phyloP scores from a whole-genome alignment of 2,329 filamentous ascomycete species.

The Clonostachys sp. region DNA sequence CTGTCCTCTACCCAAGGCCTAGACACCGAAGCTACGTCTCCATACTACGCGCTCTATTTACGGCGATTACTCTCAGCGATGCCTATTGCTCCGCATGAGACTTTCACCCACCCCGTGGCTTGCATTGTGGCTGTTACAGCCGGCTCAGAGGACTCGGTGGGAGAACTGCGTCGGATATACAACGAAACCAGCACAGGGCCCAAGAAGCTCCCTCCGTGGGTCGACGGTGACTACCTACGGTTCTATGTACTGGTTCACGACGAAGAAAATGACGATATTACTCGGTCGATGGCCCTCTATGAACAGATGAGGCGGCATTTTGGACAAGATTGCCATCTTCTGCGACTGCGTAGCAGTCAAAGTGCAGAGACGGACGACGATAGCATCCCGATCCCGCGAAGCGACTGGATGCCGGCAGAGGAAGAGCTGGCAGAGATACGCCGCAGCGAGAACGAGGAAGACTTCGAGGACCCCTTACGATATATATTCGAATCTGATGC shows the following conservation, averaged over 20 bases:
- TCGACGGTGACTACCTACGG: constrained; percentile 85
- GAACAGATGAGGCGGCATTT: constrained; percentile 99
- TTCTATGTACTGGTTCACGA: constrained; percentile 98
- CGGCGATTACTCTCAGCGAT: constrained; percentile 77
- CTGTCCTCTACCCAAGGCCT: constrained; percentile 29
- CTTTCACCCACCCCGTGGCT: constrained; percentile 90
- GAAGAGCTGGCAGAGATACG: constrained; percentile 78
- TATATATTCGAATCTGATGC: constrained; percentile 92
- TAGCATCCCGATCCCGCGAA: constrained; percentile 73
- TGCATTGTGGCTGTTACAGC: constrained; percentile 95
- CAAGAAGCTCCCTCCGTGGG: constrained; percentile 73
- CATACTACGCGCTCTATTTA: constrained; percentile 83
- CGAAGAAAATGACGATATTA: constrained; percentile 91
- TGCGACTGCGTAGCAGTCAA: constrained; percentile 78
- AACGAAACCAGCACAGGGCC: constrained; percentile 76
- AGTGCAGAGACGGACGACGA: constrained; percentile 90
- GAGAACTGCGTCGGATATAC: constrained; percentile 81
- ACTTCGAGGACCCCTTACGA: constrained; percentile 65
- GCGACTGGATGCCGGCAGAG: constrained; percentile 82
- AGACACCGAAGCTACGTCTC: constrained; percentile 43
- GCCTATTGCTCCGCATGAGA: constrained; percentile 79
- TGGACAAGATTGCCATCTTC: constrained; percentile 87
- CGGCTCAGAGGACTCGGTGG: constrained; percentile 75
- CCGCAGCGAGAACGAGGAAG: constrained; percentile 60
- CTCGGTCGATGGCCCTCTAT: constrained; percentile 82